Base-by-base conservation (phyloP, 192 early-diverging fungal genomes). In the Linnemannia zychae region DNA sequence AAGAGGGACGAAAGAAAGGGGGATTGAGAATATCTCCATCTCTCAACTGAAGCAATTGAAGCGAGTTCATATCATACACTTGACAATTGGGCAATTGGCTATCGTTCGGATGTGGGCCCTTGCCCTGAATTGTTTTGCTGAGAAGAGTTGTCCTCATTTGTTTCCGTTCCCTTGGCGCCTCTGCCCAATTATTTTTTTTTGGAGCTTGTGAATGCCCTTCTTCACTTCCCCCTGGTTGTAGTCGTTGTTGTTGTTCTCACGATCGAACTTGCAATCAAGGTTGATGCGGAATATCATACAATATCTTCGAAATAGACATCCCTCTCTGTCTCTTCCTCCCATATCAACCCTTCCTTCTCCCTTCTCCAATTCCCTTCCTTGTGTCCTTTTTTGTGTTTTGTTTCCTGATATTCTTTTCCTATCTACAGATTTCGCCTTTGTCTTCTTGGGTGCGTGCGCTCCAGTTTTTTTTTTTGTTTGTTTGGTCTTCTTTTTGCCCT, bases 1-100 rank as follows among this genome's bases (percentile, higher is more conserved):
- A 57, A 12, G 52, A 57, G 0, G 17, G 4, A 57, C 7, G 24
- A 57, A 17, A 49, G 17, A 17, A 49, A 63, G 15, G 57, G 57
- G 57, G 28, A 63, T 63, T 24, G 57, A 63, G 57, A 63, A 63
- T 63, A 63, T 63, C n/a, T n/a, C 57, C 57, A 33, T 63, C 28
- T 63, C 22, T 31, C 57, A 63, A 31, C 40, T 44, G 40, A 6
- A 44, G n/a, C 52, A 57, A 57, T 24, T 57, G 52, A 20, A 9
- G 52, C 7, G 57, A n/a, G 31, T 63, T 63, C 57, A 63, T 63
- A 31, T 44, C 28, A 13, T 28, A 0, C 31, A 11, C 48, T 31
- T n/a, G n/a, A n/a, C n/a, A n/a, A 3, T 63, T 31, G 4, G 15
- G 4, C 16, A 18, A n/a, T 63, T 63, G n/a, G 28, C 57, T 63